Evolutionary conservation across 2,329 filamentous ascomycete genomes (phyloP), one percentile per base, ranked within the genome.

Genomic region (Cercospora sesami): DNA sequence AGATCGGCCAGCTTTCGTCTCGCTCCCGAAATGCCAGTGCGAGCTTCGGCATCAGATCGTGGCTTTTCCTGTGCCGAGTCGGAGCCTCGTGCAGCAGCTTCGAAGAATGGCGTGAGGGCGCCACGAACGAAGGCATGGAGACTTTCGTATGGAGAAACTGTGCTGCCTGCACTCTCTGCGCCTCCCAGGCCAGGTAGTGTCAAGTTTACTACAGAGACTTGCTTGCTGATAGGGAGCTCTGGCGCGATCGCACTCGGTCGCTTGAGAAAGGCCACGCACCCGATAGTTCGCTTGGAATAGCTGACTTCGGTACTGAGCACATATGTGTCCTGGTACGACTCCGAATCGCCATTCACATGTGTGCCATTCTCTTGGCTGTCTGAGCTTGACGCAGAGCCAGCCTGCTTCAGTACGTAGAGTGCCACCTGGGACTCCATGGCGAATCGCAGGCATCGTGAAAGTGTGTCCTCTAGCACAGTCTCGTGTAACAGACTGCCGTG

Each of bases 1-100:
- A 99, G 82, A 79, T 99, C 96, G 61, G 94, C 95, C 79, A 98
- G 90, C 77, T 93, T 92, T 86, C 97, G 97, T 85, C 97, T 97
- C 21, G 95, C 94, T n/a, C 94, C 93, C 16, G 95, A 93, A 70
- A 99, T 94, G 68, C 95, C 95, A 18, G 93, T 96, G 83, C 96
- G 96, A 55, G 92, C 89, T 77, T 98, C 95, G 61, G 92, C 89
- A 76, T 98, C 94, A 21, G 91, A 87, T 75, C 93, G 89, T 71
- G 89, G 89, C 77, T 92, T 90, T 64, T 79, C 74, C 33, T 85
- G 83, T 16, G 89, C 88, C 61, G 87, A 81, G 77, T 93, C 91
- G 75, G 93, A 90, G 71, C 86, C 91, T 82, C 93, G 94, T 67
- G 94, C 96, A 79, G 93, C 96, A 74, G 94, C 94, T 83, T 99